Percentiles rank a stretch among this genome's conserved stretches.
Conservation (phyloP, 805 yeast species). For the Diddensiella santjacobensis region DNA sequence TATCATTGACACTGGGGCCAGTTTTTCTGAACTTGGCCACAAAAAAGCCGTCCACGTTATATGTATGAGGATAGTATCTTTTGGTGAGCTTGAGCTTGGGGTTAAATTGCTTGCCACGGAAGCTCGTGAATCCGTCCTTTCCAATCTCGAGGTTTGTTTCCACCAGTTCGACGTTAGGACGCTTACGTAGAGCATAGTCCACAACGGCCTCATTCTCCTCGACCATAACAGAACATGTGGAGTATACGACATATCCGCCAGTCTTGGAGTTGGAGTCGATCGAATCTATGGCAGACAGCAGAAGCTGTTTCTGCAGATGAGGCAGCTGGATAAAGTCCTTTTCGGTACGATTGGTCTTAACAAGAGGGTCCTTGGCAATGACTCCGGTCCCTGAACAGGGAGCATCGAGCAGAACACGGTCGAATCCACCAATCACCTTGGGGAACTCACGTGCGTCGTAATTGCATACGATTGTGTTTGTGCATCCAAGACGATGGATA, state of each 20-base stretch:
- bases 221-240: slow-evolving; percentile 97
- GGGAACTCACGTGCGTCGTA: slow-evolving; percentile 99
- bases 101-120: slow-evolving; percentile 87
- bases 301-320: slow-evolving; percentile 89
- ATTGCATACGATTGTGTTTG: slow-evolving; percentile 93
- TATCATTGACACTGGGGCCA: slow-evolving; percentile 81
- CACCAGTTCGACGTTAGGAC: slow-evolving; percentile 93
- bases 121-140: slow-evolving; percentile 90
- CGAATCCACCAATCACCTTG: slow-evolving; percentile 96
- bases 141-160: slow-evolving; percentile 92
- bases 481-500: slow-evolving; percentile 94
- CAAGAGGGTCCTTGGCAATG: slow-evolving; percentile 93
- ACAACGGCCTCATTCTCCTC: slow-evolving; percentile 98
- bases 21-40: slow-evolving; percentile 95
- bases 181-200: slow-evolving; percentile 92
- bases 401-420: slow-evolving; percentile 90
- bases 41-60: slow-evolving; percentile 96
- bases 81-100: slow-evolving; percentile 74
- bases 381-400: slow-evolving; percentile 99
- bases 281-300: slow-evolving; percentile 93
- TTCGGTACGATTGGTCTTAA: slow-evolving; percentile 88
- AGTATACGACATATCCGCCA: slow-evolving; percentile 92
- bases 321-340: slow-evolving; percentile 96
- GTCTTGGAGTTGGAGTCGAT: slow-evolving; percentile 89
- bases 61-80: slow-evolving; percentile 97